Conservation (phyloP, 2,329 filamentous ascomycete genomes). For the Cladosporium sp. region DNA sequence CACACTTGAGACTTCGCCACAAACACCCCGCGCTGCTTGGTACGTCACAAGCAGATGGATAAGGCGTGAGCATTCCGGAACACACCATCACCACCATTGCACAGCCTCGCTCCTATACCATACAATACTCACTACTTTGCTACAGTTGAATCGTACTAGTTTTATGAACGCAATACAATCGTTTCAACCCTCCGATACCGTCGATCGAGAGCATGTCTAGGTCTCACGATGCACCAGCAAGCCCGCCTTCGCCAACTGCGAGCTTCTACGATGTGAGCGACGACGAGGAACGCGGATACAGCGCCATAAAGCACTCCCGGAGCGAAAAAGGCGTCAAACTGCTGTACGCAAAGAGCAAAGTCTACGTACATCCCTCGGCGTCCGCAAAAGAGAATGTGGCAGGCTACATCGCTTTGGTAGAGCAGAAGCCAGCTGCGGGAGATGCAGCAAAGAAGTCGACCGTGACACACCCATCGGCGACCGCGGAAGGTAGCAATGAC, state of each 20-base stretch:
- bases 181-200: background rate
- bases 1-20: background rate
- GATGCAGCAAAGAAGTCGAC: constrained; percentile 3
- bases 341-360: constrained; percentile 95
- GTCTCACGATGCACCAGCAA: constrained; percentile 15
- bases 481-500: constrained; percentile 15
- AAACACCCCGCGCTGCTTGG: background rate
- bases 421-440: constrained; percentile 65
- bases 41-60: constrained; percentile 5
- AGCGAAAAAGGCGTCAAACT: constrained; percentile 84
- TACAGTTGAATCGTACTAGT: background rate
- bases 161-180: background rate
- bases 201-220: background rate
- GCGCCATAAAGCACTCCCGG: constrained; percentile 79
- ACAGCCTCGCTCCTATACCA: background rate
- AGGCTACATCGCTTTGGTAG: constrained; percentile 86
- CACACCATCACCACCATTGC: background rate
- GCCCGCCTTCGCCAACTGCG: constrained; percentile 67
- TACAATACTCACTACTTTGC: background rate
- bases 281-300: constrained; percentile 91
- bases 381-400: constrained; percentile 93
- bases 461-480: constrained; percentile 25
- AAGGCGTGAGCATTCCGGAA: constrained; percentile 6
- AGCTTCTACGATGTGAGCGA: constrained; percentile 96
- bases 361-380: constrained; percentile 92